phyloP scores from a whole-genome alignment of 345 rosid genomes.

The Camelina hispida region DNA sequence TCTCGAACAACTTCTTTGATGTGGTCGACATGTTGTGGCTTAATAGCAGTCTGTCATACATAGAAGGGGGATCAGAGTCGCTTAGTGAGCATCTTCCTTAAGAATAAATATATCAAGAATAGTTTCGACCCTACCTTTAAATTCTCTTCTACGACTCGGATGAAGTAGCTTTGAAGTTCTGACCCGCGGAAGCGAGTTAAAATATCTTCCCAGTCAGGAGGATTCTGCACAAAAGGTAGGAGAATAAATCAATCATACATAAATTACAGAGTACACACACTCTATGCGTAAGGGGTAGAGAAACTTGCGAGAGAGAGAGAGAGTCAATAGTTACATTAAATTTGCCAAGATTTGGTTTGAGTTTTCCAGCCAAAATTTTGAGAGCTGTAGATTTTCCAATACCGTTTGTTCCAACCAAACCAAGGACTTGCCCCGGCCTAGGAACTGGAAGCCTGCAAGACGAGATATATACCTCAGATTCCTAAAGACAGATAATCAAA shows the following conservation, averaged over 20 bases:
- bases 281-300: not conserved
- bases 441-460: conserved; percentile 82
- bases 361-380: conserved; percentile 78
- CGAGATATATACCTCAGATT: conserved; percentile 2
- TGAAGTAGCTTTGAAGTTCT: conserved; percentile 87
- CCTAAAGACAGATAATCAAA: not conserved
- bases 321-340: conserved; percentile 53
- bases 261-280: conserved; percentile 12
- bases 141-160: conserved; percentile 84
- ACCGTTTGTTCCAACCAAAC: conserved; percentile 97
- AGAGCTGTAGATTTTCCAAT: conserved; percentile 97
- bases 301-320: not conserved
- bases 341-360: conserved; percentile 91
- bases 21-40: conserved; percentile 89
- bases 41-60: conserved; percentile 67
- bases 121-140: conserved; percentile 58
- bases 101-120: not conserved
- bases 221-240: conserved; percentile 57
- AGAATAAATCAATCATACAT: not conserved
- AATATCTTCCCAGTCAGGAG: conserved; percentile 96
- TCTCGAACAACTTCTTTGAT: conserved; percentile 81
- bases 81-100: not conserved
- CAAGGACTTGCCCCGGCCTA: conserved; percentile 95
- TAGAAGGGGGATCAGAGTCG: not conserved
- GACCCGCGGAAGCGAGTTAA: conserved; percentile 87